Evolutionary conservation across 2,329 filamentous ascomycete genomes (phyloP), one percentile per base, ranked within the genome.

Genomic region (Colletotrichum caudatum): DNA sequence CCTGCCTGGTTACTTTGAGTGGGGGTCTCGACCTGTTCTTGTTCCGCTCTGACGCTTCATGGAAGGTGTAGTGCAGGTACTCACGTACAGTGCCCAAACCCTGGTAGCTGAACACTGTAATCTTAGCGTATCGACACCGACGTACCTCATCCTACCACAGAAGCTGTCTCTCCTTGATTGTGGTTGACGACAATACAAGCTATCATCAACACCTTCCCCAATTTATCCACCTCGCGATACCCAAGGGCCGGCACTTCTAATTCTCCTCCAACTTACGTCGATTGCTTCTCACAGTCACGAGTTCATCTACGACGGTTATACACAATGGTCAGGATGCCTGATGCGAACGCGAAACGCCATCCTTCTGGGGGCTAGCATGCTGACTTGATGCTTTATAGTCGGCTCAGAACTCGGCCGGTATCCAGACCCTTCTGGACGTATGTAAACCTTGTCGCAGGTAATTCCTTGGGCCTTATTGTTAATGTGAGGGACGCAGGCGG

Each of bases 351-450:
- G 12, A 46, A 39, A 69, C 59, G 54, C 64, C 53, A 64, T 60
- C 23, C 20, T 20, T 18, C 59, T 26, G 18, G 39, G 20, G 14
- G n/a, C 41, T 41, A 71, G 44, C 29, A 58, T 68, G 59, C 65
- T 72, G 23, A 72, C 50, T 61, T 16, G 18, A 48, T 7, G 16
- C 18, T 37, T 66, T 56, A 77, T 80, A 98, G 95, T 96, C 96
- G 82, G 96, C 95, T 81, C 96, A 98, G 86, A 98, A 98, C 88
- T 98, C 96, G 76, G 92, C 94, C 80, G 96, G 96, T 84, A 99
- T 99, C 82, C 95, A 98, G 86, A 98, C 95, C 81, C 91, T 99
- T 80, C 94, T 99, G 85, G 96, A 98, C 85, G 96, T 99, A 92
- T 79, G 92, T 81, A 73, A 54, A 72, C 72, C 71, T 60, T 26